Conservation (phyloP, 371 early-diverging fungal genomes). For the Blakeslea trispora region DNA sequence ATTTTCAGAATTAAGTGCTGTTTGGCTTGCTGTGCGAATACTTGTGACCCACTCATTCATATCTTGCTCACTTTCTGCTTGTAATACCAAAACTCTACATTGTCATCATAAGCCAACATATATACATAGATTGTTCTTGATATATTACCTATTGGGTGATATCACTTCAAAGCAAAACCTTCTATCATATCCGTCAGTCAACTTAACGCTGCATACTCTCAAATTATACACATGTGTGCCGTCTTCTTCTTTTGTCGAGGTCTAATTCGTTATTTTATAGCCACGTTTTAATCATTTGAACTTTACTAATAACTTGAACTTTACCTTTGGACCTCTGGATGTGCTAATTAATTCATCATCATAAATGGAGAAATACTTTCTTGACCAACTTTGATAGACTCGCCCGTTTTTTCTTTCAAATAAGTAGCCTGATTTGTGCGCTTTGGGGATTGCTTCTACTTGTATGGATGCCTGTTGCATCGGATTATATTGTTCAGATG, state of each 20-base stretch:
- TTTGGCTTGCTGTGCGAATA: constrained; percentile 69
- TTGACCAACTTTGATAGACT: constrained; percentile 73
- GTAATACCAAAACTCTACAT: constrained; percentile 65
- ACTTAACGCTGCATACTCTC: constrained; percentile 80
- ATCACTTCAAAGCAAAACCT: constrained; percentile 86
- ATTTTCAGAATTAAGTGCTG: constrained; percentile 64
- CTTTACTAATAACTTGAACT: too few species aligned
- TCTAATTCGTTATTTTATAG: background rate
- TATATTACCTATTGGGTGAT: constrained; percentile 68
- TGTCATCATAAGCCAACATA: background rate
- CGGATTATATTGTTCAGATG: constrained; percentile 36
- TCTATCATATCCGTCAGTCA: constrained; percentile 66
- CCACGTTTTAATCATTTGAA: background rate
- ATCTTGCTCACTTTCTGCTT: constrained; percentile 81
- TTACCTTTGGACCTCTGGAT: constrained; percentile 52
- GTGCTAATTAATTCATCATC: constrained; percentile 63
- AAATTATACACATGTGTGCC: constrained; percentile 56
- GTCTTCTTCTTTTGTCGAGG: constrained; percentile 44
- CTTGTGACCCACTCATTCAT: constrained; percentile 81
- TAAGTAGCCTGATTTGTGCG: constrained; percentile 69
- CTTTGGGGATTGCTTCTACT: background rate
- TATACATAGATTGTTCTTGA: background rate
- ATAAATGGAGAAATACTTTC: constrained; percentile 72
- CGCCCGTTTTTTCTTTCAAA: constrained; percentile 72
- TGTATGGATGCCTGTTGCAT: constrained; percentile 18